phyloP scores from a whole-genome alignment of 2,329 filamentous ascomycete genomes.

The Arthrobotrys conoides region DNA sequence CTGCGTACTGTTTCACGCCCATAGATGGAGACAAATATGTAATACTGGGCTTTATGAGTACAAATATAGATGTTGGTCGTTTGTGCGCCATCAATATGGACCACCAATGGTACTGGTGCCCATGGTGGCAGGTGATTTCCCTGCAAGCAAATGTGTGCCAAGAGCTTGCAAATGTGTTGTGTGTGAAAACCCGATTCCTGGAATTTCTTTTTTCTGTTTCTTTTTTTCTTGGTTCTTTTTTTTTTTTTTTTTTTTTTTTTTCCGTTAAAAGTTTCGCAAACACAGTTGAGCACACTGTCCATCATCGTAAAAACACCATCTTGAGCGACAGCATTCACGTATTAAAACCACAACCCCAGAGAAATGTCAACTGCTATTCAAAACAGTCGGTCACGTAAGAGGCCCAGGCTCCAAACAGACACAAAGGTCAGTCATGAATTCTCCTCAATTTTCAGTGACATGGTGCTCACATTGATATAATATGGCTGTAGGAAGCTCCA shows the following conservation, averaged over 20 bases:
- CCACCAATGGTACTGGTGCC: background rate
- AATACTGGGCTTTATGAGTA: constrained; percentile 20
- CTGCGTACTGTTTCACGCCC: constrained; percentile 3
- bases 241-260: too few species aligned
- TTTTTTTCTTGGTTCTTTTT: too few species aligned
- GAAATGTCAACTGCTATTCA: background rate
- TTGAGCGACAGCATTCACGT: background rate
- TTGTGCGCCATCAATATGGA: background rate
- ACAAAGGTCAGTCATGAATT: background rate
- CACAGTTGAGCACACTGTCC: background rate
- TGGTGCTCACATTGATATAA: background rate
- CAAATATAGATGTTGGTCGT: constrained; percentile 8
- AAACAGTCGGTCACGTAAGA: background rate
- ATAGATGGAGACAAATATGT: constrained; percentile 18
- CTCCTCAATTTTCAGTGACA: background rate
- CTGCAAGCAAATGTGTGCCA: background rate
- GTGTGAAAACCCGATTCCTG: background rate
- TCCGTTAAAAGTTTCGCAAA: background rate
- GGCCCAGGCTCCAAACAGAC: constrained; percentile 4
- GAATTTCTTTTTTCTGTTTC: too few species aligned
- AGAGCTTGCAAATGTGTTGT: constrained; percentile 6
- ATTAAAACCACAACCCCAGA: background rate
- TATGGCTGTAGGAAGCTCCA: background rate
- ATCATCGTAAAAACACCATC: constrained; percentile 11
- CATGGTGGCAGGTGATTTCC: background rate